A percentile compares a stretch with the other conserved stretches of the same genome.
phyloP scores from a whole-genome alignment of 176 grass and related monocot species.

The Triticum monococcum region DNA sequence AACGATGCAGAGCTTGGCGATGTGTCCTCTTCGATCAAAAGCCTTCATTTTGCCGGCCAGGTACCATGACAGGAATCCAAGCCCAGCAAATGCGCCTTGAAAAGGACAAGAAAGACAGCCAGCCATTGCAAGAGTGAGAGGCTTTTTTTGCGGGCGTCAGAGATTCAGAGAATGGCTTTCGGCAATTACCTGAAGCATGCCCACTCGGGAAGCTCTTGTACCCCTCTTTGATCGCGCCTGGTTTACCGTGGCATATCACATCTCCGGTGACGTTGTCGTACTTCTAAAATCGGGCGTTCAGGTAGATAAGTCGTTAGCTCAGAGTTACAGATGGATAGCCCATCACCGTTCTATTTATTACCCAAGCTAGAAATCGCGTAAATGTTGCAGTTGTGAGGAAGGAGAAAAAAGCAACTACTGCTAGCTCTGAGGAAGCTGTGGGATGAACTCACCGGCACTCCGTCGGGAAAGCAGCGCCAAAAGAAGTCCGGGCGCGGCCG shows the following conservation, averaged over 20 bases:
- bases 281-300: background rate
- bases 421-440: background rate
- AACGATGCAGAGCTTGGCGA: conserved; percentile 42
- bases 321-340: background rate
- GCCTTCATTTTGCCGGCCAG: conserved; percentile 27
- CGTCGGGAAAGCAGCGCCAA: conserved; percentile 49
- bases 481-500: conserved; percentile 45
- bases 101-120: background rate
- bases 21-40: conserved; percentile 35
- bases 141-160: too few relatives aligned
- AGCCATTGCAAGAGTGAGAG: background rate
- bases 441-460: conserved; percentile 24
- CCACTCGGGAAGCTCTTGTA: conserved; percentile 40
- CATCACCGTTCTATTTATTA: too few relatives aligned
- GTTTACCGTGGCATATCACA: conserved; percentile 23
- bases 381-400: too few relatives aligned
- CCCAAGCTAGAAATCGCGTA: too few relatives aligned
- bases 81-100: background rate
- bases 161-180: background rate
- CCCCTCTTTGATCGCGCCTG: conserved; percentile 21
- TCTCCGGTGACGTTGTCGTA: conserved; percentile 23
- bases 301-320: background rate
- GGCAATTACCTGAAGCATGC: conserved; percentile 3
- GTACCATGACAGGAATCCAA: background rate
- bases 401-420: too few relatives aligned